phyloP scores from a whole-genome alignment of 176 grass and related monocot genomes.

The Oryza australiensis region DNA sequence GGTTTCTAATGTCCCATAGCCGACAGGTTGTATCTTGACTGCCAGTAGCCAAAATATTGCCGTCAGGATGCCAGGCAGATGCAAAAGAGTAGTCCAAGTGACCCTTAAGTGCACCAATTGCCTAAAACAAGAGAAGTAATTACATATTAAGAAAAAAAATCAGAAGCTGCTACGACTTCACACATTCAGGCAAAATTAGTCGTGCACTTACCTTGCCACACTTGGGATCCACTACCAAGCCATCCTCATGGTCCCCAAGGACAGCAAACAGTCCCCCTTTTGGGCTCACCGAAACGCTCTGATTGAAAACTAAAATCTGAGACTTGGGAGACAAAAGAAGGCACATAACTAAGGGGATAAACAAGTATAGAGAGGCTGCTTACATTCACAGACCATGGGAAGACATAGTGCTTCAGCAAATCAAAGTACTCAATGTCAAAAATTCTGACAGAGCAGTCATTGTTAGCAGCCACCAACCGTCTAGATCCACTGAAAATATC shows the following conservation, averaged over 20 bases:
- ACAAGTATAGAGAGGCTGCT: slow-evolving; percentile 24
- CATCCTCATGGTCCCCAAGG: slow-evolving; percentile 74
- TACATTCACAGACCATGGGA: slow-evolving; percentile 93
- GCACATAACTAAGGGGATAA: slow-evolving; percentile 21
- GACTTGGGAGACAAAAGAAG: background rate
- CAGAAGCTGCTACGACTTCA: background rate
- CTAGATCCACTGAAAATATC: slow-evolving; percentile 71
- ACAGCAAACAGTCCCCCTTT: slow-evolving; percentile 79
- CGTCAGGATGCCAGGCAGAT: slow-evolving; percentile 84
- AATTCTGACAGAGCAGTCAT: slow-evolving; percentile 78
- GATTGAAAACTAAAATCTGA: slow-evolving; percentile 8
- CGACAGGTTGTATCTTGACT: slow-evolving; percentile 95
- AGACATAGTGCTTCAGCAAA: slow-evolving; percentile 54
- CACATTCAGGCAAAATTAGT: background rate
- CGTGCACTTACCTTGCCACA: slow-evolving; percentile 63
- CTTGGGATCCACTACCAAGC: slow-evolving; percentile 66
- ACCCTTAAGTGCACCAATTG: slow-evolving; percentile 55
- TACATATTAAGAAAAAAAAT: slow-evolving; percentile 25
- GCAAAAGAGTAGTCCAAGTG: slow-evolving; percentile 92
- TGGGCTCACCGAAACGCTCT: slow-evolving; percentile 79
- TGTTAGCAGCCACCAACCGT: slow-evolving; percentile 69
- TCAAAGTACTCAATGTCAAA: slow-evolving; percentile 69
- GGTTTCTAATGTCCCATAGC: slow-evolving; percentile 91
- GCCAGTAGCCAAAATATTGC: slow-evolving; percentile 68
- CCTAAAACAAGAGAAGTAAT: slow-evolving; percentile 38